Percentiles rank a stretch among this genome's conserved stretches.
These are phyloP conservation scores for Oryza nivara DNA, from an alignment of 176 grass and related monocot genomes.

Conservation along the genomic window DNA sequence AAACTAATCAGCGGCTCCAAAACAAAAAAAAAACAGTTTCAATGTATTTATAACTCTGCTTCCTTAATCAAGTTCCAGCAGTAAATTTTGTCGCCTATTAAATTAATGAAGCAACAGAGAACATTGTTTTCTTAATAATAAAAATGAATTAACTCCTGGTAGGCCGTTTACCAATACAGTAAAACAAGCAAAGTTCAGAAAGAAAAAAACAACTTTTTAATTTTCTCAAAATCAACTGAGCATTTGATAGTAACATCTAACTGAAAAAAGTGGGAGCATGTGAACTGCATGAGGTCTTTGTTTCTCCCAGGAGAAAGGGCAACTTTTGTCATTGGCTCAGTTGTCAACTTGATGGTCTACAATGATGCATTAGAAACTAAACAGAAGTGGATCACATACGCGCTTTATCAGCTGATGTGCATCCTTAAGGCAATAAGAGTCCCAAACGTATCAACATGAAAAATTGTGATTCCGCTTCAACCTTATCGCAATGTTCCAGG, in stretches of 20 bases:
- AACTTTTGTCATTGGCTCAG: constrained; percentile 14
- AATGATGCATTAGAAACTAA: constrained; percentile 4
- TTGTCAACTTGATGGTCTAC: constrained; percentile 13
- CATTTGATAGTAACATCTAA: constrained; percentile 53
- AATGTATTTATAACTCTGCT: neutral
- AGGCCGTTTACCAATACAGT: constrained; percentile 4
- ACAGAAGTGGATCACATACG: constrained; percentile 29
- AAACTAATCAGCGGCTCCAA: neutral
- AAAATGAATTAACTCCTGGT: neutral
- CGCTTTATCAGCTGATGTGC: constrained; percentile 30
- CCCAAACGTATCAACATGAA: constrained; percentile 7
- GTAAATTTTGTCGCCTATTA: neutral
- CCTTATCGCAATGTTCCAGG: constrained; percentile 11
- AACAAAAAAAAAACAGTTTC: neutral
- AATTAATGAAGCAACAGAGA: neutral
- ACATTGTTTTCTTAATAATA: constrained; percentile 5
- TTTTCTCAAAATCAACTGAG: constrained; percentile 21
- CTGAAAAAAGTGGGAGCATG: constrained; percentile 48
- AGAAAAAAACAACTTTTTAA: neutral
- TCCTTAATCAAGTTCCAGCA: constrained; percentile 15
- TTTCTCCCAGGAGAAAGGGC: constrained; percentile 31
- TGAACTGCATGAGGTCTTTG: constrained; percentile 27
- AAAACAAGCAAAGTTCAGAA: neutral
- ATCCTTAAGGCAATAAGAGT: constrained; percentile 20
- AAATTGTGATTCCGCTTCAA: constrained; percentile 18